Evolutionary conservation across 1,284 basidiomycete species (phyloP).

Genomic region (Austroboletus niveus): DNA sequence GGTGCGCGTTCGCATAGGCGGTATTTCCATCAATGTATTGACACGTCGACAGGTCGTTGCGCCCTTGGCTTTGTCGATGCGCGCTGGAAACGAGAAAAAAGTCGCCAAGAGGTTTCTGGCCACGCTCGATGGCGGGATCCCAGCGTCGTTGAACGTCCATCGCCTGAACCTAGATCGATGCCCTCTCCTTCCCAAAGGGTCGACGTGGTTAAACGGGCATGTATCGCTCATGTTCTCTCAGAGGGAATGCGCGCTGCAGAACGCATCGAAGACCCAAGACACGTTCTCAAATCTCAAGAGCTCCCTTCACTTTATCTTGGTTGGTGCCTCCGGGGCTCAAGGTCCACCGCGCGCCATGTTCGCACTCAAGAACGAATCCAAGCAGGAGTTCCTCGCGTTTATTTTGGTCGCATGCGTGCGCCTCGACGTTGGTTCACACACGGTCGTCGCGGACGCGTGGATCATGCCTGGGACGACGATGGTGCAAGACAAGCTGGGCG

Average conservation of each 20-base stretch:
- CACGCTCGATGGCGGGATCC: constrained; percentile 12
- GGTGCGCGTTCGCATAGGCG: constrained; percentile 30
- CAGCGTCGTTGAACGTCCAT: constrained; percentile 41
- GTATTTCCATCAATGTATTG: neutral
- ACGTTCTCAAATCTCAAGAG: constrained; percentile 35
- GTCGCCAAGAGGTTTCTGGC: constrained; percentile 36
- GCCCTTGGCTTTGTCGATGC: constrained; percentile 23
- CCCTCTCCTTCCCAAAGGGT: constrained; percentile 26
- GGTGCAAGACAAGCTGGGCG: constrained; percentile 1
- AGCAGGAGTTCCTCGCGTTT: constrained; percentile 31
- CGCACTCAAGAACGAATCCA: constrained; percentile 28
- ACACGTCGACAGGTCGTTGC: constrained; percentile 28
- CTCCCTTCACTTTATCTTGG: constrained; percentile 32
- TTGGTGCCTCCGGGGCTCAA: constrained; percentile 22
- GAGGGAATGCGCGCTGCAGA: constrained; percentile 12
- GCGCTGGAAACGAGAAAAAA: constrained; percentile 10
- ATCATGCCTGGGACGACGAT: constrained; percentile 36
- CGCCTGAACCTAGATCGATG: constrained; percentile 39
- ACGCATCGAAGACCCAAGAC: constrained; percentile 6
- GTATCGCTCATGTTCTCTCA: constrained; percentile 34
- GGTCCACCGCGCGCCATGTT: constrained; percentile 26
- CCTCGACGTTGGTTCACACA: constrained; percentile 44
- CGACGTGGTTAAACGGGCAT: constrained; percentile 34
- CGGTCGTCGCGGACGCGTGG: constrained; percentile 44
- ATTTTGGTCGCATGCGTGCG: constrained; percentile 43